Evolutionary conservation across 192 early-diverging fungal genomes (phyloP), one percentile per base, ranked within the genome.

Genomic region (Haplosporangium gracile): DNA sequence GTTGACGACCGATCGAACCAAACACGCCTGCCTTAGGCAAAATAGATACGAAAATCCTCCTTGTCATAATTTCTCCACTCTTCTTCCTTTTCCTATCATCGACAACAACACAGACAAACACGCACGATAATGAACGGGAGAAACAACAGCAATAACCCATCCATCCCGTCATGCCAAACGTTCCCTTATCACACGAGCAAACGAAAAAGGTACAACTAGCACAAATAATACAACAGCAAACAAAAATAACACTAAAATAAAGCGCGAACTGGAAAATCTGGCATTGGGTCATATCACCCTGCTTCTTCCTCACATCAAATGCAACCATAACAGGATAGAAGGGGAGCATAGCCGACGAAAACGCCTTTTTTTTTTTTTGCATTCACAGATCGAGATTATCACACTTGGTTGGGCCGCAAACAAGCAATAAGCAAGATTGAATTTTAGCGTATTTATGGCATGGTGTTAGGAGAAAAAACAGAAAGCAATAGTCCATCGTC

Each of bases 101-200:
- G 2, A 36, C 36, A 36, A 36, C 36, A n/a, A n/a, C n/a, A n/a
- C n/a, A 36, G 36, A 2, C 36, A 36, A 36, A 36, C 36, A 45
- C 13, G 15, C 43, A 45, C 43, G 43, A 45, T 45, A 45, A 10
- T 45, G 43, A 10, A 45, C 43, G 43, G 43, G 49, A 51, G 16
- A 51, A 51, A n/a, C n/a, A 65, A 65, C 53, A 51, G 1, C 57
- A 65, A 57, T n/a, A 60, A 26, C 47, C 42, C 42, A 43, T 43
- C 42, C 5, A 29, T 63, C 11, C 60, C 60, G 32, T 32, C 49
- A 51, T 9, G 24, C 55, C n/a, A 60, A 51, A 15, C 5, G 49
- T 51, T 51, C 29, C 29, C 60, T 65, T 65, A 65, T 65, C 60
- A 65, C 60, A 65, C 60, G 60, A 65, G 60, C 60, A 65, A 32